Conservation (phyloP, 306 rosid genomes). For the Myrica gale region DNA sequence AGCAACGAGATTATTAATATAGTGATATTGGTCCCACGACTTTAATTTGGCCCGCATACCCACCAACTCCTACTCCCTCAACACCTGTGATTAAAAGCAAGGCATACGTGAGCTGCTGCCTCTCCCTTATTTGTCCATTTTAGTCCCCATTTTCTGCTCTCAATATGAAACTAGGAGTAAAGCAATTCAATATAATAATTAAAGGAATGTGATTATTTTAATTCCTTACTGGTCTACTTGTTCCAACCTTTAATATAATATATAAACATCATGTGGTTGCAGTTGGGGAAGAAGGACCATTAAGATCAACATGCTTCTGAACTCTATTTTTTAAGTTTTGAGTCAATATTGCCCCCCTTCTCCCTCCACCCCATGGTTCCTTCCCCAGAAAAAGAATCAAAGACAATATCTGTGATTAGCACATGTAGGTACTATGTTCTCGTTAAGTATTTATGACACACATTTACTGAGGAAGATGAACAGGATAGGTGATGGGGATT, state of each 20-base stretch:
- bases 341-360: constrained; percentile 11
- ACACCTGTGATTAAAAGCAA: constrained; percentile 37
- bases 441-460: constrained; percentile 15
- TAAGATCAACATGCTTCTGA: constrained; percentile 20
- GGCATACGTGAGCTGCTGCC: constrained; percentile 10
- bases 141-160: background rate
- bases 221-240: constrained; percentile 15
- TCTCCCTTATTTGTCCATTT: background rate
- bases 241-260: constrained; percentile 29
- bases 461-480: constrained; percentile 11
- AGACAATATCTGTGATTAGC: background rate
- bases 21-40: constrained; percentile 42
- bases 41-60: constrained; percentile 35
- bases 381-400: background rate
- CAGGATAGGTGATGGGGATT: constrained; percentile 1
- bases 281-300: constrained; percentile 45
- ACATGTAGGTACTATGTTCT: constrained; percentile 4
- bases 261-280: constrained; percentile 44
- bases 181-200: constrained; percentile 14
- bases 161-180: constrained; percentile 1
- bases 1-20: constrained; percentile 28
- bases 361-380: too few species aligned
- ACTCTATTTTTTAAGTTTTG: constrained; percentile 27
- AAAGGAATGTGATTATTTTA: constrained; percentile 31
- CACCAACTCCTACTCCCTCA: constrained; percentile 43